These are phyloP conservation scores for Podaxis sp. DNA, from an alignment of 768 basidiomycete species.

Conservation along the genomic window DNA sequence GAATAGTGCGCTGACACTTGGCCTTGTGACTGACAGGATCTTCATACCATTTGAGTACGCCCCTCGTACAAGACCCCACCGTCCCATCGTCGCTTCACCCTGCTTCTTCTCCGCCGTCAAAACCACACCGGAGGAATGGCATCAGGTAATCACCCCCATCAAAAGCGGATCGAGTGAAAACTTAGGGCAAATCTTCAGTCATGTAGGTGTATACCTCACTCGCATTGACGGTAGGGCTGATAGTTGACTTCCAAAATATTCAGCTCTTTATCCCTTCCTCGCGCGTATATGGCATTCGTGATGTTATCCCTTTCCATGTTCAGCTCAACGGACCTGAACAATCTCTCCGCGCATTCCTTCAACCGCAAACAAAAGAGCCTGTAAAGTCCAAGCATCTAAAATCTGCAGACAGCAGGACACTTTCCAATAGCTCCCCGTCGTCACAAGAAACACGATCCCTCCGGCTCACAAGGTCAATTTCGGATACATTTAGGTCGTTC, in stretches of 20 bases:
- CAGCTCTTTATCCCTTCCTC: conserved; percentile 63
- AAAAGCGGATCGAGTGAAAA: conserved; percentile 33
- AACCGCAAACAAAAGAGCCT: conserved; percentile 20
- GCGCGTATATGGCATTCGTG: conserved; percentile 51
- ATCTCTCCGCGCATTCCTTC: conserved; percentile 48
- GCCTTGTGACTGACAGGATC: conserved; percentile 33
- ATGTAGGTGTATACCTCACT: conserved; percentile 39
- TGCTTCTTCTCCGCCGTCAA: conserved; percentile 61
- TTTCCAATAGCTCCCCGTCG: background rate
- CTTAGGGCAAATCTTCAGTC: conserved; percentile 43
- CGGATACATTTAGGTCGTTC: background rate
- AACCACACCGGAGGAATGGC: conserved; percentile 66
- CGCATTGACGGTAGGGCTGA: conserved; percentile 3
- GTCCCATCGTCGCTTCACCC: conserved; percentile 47
- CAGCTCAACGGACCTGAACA: conserved; percentile 51
- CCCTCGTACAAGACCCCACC: conserved; percentile 55
- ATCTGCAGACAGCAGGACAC: background rate
- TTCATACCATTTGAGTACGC: conserved; percentile 49
- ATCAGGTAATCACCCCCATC: conserved; percentile 45
- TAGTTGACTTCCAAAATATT: conserved; percentile 1
- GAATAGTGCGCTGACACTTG: background rate
- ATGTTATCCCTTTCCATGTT: conserved; percentile 64
- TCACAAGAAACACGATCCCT: background rate
- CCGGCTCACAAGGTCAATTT: background rate
- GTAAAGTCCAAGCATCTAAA: conserved; percentile 14